These are phyloP conservation scores for Sphagnum fallax DNA, from an alignment of 228 moss, liverwort and hornwort genomes.

Conservation along the genomic window DNA sequence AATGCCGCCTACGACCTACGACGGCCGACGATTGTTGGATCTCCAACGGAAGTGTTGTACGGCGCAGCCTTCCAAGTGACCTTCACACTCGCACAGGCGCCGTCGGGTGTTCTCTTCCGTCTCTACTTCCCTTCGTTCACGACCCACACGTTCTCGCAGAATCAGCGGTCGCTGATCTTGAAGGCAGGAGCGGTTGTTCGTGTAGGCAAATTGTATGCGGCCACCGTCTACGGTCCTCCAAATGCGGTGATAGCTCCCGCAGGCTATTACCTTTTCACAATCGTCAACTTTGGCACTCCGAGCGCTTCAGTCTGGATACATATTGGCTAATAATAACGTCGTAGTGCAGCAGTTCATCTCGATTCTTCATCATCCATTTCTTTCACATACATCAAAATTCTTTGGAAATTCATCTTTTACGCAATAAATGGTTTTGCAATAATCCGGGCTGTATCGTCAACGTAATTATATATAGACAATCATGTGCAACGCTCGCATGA, in stretches of 20 bases:
- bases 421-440: too few relatives aligned
- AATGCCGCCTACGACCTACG: conserved; percentile 1
- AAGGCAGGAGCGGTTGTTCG: conserved; percentile 1
- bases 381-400: too few relatives aligned
- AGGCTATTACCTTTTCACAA: conserved; percentile 48
- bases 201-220: conserved; percentile 3
- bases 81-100: not conserved
- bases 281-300: conserved; percentile 34
- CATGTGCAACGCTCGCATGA: too few relatives aligned
- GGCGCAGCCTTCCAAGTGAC: not conserved
- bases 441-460: too few relatives aligned
- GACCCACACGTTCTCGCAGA: conserved; percentile 27
- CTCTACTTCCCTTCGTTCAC: conserved; percentile 27
- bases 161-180: conserved; percentile 23
- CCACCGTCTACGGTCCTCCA: conserved; percentile 25
- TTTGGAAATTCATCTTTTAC: too few relatives aligned
- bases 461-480: too few relatives aligned
- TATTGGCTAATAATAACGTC: conserved; percentile 5
- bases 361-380: too few relatives aligned
- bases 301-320: conserved; percentile 56
- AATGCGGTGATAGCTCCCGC: conserved; percentile 35
- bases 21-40: conserved; percentile 9
- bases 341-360: not conserved
- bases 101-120: not conserved
- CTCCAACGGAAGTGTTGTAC: not conserved